Base-by-base conservation (phyloP, 805 yeast species). In the Zygotorulaspora chibaensis region DNA sequence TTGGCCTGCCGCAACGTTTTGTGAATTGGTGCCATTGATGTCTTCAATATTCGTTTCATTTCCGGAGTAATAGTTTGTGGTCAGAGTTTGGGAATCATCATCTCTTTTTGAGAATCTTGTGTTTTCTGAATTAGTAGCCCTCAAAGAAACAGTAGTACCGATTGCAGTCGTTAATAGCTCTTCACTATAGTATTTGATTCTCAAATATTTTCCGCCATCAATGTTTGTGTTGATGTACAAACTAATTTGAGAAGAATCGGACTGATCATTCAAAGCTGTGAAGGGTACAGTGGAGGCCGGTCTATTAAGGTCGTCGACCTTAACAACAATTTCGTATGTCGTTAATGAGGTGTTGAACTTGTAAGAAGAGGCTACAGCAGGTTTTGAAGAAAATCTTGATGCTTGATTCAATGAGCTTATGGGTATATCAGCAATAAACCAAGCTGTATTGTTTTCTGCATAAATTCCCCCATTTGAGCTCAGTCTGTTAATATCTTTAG, bases 381-480 rank as follows among this genome's bases (percentile, higher is more conserved):
- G 53, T 2, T 45, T 40, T 16, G 66, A 54, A 28, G 49, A 50
- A 29, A 63, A 54, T 17, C 47, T 44, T 8, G 59, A 34, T 9
- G 59, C 44, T 9, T 47, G 44, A 10, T 43, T 42, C 20, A 61
- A 50, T 18, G 50, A 45, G 12, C 49, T 34, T 11, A 57, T 17
- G 37, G 68, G 68, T 11, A 63, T 46, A 36, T 60, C 58, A 15
- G 59, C 52, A 3, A 59, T 55, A 45, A 61, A 63, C 58, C 63
- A 62, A 3, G 61, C 61, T 8, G 60, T 55, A 10, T 46, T 54
- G 43, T 57, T 54, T 8, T 44, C 39, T 18, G 42, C 43, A 26
- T 44, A 52, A 15, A 56, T 54, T 17, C 63, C 64, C 39, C 62
- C 62, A 38, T 61, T 56, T 5, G 63, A 55, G 8, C 54, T 50